Evolutionary conservation across 2,329 filamentous ascomycete species (phyloP).

Genomic region (Huntiella bhutanensis): DNA sequence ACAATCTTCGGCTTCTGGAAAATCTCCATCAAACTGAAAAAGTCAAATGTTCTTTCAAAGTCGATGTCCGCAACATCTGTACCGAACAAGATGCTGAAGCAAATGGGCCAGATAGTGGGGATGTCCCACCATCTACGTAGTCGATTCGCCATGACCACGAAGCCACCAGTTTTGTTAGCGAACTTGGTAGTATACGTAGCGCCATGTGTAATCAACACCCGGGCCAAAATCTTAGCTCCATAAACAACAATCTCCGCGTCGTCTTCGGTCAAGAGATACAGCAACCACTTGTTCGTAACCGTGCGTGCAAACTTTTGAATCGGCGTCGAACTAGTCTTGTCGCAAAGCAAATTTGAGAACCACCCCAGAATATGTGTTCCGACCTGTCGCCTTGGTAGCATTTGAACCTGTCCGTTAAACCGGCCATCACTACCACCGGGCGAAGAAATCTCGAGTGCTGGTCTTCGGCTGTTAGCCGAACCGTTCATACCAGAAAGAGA

Average conservation of each 20-base stretch:
- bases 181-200: conserved; percentile 71
- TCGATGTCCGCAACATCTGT: conserved; percentile 59
- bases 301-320: conserved; percentile 82
- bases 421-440: conserved; percentile 1
- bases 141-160: conserved; percentile 64
- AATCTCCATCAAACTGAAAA: conserved; percentile 52
- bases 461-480: neutral
- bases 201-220: conserved; percentile 69
- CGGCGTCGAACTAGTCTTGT: conserved; percentile 44
- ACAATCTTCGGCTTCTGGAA: conserved; percentile 52
- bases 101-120: conserved; percentile 67
- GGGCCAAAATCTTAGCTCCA: conserved; percentile 64
- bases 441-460: conserved; percentile 7
- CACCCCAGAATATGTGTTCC: conserved; percentile 58
- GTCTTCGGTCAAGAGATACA: conserved; percentile 77
- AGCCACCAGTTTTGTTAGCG: conserved; percentile 64
- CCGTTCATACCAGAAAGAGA: conserved; percentile 18
- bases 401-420: neutral
- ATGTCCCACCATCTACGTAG: conserved; percentile 80
- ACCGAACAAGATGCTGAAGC: conserved; percentile 76
- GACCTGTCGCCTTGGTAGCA: conserved; percentile 28
- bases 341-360: conserved; percentile 61
- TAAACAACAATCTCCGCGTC: conserved; percentile 68
- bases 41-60: conserved; percentile 54
- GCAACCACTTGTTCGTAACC: conserved; percentile 90